phyloP scores from a whole-genome alignment of 495 filamentous ascomycete species.

The Hypoxylon trugodes region DNA sequence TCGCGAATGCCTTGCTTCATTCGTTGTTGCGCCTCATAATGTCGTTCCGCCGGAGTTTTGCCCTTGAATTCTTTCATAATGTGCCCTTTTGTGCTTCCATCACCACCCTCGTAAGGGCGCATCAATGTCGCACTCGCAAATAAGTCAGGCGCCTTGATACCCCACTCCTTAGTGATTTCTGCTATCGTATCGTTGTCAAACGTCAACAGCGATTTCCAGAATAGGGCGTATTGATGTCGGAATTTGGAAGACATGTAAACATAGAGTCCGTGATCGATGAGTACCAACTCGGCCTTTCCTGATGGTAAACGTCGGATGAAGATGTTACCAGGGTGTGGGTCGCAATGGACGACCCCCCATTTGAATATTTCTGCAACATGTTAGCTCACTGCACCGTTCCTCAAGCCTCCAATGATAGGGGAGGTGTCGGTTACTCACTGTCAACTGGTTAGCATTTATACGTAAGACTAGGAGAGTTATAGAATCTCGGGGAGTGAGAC shows the following conservation, averaged over 20 bases:
- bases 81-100: slow-evolving; percentile 66
- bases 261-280: slow-evolving; percentile 97
- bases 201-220: slow-evolving; percentile 93
- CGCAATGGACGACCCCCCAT: slow-evolving; percentile 92
- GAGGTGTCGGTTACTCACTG: slow-evolving; percentile 19
- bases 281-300: slow-evolving; percentile 85
- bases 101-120: slow-evolving; percentile 88
- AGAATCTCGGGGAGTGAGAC: not conserved
- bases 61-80: slow-evolving; percentile 62
- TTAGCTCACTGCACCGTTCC: slow-evolving; percentile 1
- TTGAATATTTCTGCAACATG: slow-evolving; percentile 80
- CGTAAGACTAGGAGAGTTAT: not conserved
- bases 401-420: not conserved
- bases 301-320: slow-evolving; percentile 86
- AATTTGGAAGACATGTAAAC: slow-evolving; percentile 87
- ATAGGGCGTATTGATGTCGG: slow-evolving; percentile 85
- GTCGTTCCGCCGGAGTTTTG: slow-evolving; percentile 69
- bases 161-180: slow-evolving; percentile 78
- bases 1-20: slow-evolving; percentile 86
- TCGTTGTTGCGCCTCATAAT: slow-evolving; percentile 85
- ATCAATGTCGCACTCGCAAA: slow-evolving; percentile 91
- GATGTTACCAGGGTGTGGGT: slow-evolving; percentile 97
- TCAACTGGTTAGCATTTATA: slow-evolving; percentile 10
- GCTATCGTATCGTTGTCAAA: slow-evolving; percentile 86
- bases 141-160: slow-evolving; percentile 85